These are phyloP conservation scores for Spergularia bocconei DNA, from an alignment of 148 eudicot species.

Conservation along the genomic window DNA sequence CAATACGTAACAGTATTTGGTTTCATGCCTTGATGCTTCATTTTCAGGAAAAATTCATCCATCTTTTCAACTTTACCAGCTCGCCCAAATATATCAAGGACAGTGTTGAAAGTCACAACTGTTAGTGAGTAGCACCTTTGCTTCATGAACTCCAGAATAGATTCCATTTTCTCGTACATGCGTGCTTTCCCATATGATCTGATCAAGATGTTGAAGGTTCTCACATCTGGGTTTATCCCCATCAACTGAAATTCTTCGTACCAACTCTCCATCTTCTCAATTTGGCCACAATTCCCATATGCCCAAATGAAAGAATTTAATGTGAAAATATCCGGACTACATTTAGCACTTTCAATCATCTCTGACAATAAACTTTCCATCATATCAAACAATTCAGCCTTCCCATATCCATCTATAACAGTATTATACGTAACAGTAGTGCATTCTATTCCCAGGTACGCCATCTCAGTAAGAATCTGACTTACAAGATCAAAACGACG, in stretches of 20 bases:
- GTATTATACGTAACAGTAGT: slow-evolving; percentile 69
- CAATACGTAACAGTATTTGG: slow-evolving; percentile 81
- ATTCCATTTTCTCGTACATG: slow-evolving; percentile 62
- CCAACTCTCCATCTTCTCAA: slow-evolving; percentile 80
- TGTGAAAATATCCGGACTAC: slow-evolving; percentile 79
- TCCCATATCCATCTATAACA: slow-evolving; percentile 87
- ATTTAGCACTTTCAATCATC: slow-evolving; percentile 63
- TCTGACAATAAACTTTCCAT: slow-evolving; percentile 66
- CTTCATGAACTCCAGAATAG: slow-evolving; percentile 64
- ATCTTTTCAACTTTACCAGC: slow-evolving; percentile 56
- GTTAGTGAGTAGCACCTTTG: slow-evolving; percentile 70
- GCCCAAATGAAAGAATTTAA: slow-evolving; percentile 75
- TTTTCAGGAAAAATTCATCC: slow-evolving; percentile 69
- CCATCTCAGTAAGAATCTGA: slow-evolving; percentile 62
- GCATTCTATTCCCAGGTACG: slow-evolving; percentile 55
- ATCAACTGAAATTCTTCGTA: slow-evolving; percentile 80
- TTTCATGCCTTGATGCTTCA: slow-evolving; percentile 91
- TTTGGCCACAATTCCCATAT: slow-evolving; percentile 58
- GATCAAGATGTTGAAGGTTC: slow-evolving; percentile 77
- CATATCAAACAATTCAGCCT: slow-evolving; percentile 55
- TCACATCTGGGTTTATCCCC: slow-evolving; percentile 72
- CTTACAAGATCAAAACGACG: slow-evolving; percentile 53
- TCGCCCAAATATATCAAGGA: slow-evolving; percentile 61
- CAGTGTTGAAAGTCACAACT: slow-evolving; percentile 65
- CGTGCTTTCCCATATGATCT: slow-evolving; percentile 79